phyloP scores from a whole-genome alignment of 1,284 basidiomycete species.

The Singerocomus rubriflavus region DNA sequence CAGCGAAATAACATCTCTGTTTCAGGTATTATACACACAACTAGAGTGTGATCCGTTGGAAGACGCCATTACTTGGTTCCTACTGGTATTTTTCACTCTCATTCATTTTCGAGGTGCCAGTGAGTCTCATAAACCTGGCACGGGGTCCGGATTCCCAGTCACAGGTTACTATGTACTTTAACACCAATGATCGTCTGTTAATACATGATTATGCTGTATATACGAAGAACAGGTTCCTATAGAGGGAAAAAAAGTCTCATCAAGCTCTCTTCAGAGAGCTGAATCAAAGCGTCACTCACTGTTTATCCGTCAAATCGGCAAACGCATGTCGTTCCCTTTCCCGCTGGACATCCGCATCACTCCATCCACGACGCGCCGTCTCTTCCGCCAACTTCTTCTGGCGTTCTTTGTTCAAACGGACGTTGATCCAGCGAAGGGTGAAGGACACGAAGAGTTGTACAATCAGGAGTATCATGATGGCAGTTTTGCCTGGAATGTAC shows the following conservation, averaged over 20 bases:
- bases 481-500: constrained; percentile 36
- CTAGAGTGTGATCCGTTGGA: too few relatives aligned
- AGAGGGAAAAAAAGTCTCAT: neutral
- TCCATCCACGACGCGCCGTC: constrained; percentile 29
- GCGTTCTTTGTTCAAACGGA: constrained; percentile 24
- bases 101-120: too few relatives aligned
- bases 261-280: constrained; percentile 1
- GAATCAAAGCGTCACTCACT: constrained; percentile 17
- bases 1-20: too few relatives aligned
- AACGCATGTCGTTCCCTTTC: constrained; percentile 36
- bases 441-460: constrained; percentile 19
- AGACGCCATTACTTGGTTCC: too few relatives aligned
- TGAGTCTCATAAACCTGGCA: too few relatives aligned
- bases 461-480: constrained; percentile 30
- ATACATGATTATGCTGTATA: too few relatives aligned
- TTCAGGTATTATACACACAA: too few relatives aligned
- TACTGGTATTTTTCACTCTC: too few relatives aligned
- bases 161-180: too few relatives aligned
- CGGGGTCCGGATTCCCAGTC: too few relatives aligned
- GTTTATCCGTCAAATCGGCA: constrained; percentile 35
- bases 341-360: constrained; percentile 30
- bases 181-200: too few relatives aligned
- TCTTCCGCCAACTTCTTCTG: constrained; percentile 15
- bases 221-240: too few relatives aligned
- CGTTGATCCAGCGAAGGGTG: constrained; percentile 27